These are phyloP conservation scores for Zelonia costaricensis DNA, from an alignment of 208 protist species.

Conservation along the genomic window DNA sequence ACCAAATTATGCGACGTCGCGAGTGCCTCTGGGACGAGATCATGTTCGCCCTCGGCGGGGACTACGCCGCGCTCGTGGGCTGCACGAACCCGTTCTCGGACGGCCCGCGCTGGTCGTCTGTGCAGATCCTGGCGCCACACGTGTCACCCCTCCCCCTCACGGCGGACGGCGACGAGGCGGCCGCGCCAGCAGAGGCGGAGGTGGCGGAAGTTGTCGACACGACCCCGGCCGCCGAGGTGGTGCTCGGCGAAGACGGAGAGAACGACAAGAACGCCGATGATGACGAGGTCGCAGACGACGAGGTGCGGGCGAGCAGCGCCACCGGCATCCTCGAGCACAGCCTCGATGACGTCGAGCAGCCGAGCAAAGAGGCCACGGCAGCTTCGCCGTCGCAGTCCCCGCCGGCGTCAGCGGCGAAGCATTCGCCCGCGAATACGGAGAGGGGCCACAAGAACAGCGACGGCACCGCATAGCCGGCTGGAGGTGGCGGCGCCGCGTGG, in stretches of 20 bases:
- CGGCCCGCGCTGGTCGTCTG: slow-evolving; percentile 33
- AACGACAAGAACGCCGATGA: slow-evolving; percentile 1
- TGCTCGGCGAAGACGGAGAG: slow-evolving; percentile 6
- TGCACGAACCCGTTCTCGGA: slow-evolving; percentile 79
- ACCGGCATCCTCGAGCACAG: slow-evolving; percentile 11
- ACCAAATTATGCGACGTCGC: slow-evolving; percentile 68
- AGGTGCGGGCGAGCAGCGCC: not conserved
- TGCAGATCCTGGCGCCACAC: slow-evolving; percentile 44
- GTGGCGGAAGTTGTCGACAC: slow-evolving; percentile 2
- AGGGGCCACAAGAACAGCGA: not conserved
- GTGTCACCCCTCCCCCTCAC: slow-evolving; percentile 22
- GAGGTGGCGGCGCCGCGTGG: not conserved
- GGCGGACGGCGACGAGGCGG: slow-evolving; percentile 9
- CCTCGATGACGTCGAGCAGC: not conserved
- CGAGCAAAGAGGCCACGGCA: not conserved
- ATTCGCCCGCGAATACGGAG: not conserved
- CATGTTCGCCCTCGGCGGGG: slow-evolving; percentile 77
- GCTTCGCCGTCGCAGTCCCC: no score
- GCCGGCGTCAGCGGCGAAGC: not conserved
- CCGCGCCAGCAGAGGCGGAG: slow-evolving; percentile 1
- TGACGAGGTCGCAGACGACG: slow-evolving; percentile 1
- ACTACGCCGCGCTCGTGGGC: slow-evolving; percentile 72
- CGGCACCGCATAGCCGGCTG: not conserved
- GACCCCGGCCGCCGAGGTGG: slow-evolving; percentile 7
- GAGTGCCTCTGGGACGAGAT: slow-evolving; percentile 90